Evolutionary conservation across 345 rosid genomes (phyloP).

Genomic region (Syzygium aromaticum): DNA sequence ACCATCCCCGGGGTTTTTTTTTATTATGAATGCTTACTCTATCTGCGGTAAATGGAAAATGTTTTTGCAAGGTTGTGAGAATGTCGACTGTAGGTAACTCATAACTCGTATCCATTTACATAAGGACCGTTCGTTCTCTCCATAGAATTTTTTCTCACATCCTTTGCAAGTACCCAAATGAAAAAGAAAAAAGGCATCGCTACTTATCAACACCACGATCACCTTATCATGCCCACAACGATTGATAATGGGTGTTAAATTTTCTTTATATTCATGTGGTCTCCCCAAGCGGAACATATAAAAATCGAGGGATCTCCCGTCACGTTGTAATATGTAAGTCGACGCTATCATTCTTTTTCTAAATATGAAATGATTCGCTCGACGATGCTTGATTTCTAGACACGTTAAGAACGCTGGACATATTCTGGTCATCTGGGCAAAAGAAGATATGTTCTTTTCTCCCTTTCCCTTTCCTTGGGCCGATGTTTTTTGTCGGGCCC

Average conservation of each 20-base stretch:
- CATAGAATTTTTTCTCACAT: neutral
- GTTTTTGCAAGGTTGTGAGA: neutral
- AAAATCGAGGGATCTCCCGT: neutral
- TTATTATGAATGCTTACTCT: neutral
- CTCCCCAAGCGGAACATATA: too few species aligned
- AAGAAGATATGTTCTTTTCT: neutral
- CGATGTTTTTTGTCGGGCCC: neutral
- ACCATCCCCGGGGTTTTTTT: neutral
- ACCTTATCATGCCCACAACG: neutral
- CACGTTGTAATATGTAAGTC: neutral
- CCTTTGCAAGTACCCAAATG: neutral
- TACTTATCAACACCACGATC: neutral
- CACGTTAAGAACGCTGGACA: neutral
- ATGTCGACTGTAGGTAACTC: fast-evolving
- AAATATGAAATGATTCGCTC: too few species aligned
- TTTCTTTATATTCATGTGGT: too few species aligned
- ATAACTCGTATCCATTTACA: neutral
- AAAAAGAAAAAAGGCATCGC: neutral
- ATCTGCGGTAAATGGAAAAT: neutral
- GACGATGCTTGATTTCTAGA: too few species aligned
- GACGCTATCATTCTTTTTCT: neutral
- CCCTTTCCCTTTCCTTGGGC: neutral
- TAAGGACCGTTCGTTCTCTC: neutral
- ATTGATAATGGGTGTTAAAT: too few species aligned
- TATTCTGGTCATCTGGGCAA: neutral